Evolutionary conservation across 2,329 filamentous ascomycete species (phyloP), one percentile per base, ranked within the genome.

Genomic region (Phaeophleospora eucalypticola): DNA sequence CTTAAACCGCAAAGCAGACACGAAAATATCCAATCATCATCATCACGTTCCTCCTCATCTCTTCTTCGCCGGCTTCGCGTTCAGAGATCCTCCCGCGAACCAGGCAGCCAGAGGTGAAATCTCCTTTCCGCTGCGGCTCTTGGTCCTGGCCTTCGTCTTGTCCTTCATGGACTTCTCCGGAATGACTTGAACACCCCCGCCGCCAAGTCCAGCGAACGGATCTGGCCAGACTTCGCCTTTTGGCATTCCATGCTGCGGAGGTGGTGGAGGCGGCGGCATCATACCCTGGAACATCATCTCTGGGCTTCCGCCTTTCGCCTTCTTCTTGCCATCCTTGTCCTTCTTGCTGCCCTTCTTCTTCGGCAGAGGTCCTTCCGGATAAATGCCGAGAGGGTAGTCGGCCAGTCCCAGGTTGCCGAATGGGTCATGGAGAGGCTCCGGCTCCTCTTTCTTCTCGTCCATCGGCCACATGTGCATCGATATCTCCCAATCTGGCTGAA

Each of bases 391-490:
- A 6, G 45, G 40, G 10, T 46, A 47, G 16, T 44, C 40, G 16
- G 43, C 47, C 16, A 56, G 45, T 21, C 49, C 55, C 10, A 52
- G 37, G 18, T 39, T 45, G 14, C 32, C 42, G 32, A 57, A 53
- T 4, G 49, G 53, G 21, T 58, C 54, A 20, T 33, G 24, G 17
- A 49, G 44, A n/a, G 24, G 38, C 4, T 46, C 39, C 15, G 41
- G 44, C 12, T 56, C 52, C 27, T 54, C 48, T 37, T 53, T 46
- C 51, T 58, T 57, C 41, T 57, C 55, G 20, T 57, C 52, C 63
- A 74, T 69, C 0, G 72, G 72, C 71, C 72, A 74, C 62, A 75
- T 71, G 52, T 72, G 69, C 71, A 75, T 75, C 8, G 63, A 71
- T 48, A 75, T 69, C 38, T 68, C 61, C 71, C 70, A 74, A 54